A percentile compares a stretch with the other conserved stretches of the same genome.
These are phyloP conservation scores for Nemophila menziesii DNA, from an alignment of 257 asterid genomes.

Conservation along the genomic window DNA sequence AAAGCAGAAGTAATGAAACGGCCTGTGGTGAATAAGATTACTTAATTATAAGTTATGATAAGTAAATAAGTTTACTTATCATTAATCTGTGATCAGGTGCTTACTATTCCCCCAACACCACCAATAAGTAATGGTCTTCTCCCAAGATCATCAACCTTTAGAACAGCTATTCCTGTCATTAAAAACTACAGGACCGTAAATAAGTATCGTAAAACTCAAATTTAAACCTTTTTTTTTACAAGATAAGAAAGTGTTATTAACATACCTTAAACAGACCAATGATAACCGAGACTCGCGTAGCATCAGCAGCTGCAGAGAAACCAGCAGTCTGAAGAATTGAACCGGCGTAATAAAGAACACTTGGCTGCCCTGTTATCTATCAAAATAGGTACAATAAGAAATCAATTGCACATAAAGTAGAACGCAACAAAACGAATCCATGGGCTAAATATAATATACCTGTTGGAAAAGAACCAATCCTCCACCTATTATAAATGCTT, in stretches of 20 bases:
- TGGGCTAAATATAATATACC: constrained; percentile 35
- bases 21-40: constrained; percentile 34
- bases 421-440: not conserved
- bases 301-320: constrained; percentile 94
- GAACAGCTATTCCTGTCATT: constrained; percentile 91
- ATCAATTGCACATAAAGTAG: not conserved
- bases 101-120: constrained; percentile 84
- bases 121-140: constrained; percentile 82
- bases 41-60: not conserved
- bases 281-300: constrained; percentile 78
- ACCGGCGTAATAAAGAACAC: constrained; percentile 94
- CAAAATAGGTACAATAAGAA: constrained; percentile 4
- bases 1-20: constrained; percentile 73
- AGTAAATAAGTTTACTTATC: too few relatives aligned
- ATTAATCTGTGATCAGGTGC: constrained; percentile 13
- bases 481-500: constrained; percentile 91
- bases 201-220: not conserved
- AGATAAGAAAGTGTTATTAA: constrained; percentile 1
- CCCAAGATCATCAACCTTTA: constrained; percentile 92
- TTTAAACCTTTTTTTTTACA: not conserved
- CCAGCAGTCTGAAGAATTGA: constrained; percentile 98
- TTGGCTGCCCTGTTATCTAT: constrained; percentile 97
- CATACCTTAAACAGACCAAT: constrained; percentile 88
- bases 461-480: constrained; percentile 97
- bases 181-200: constrained; percentile 41